These are phyloP conservation scores for Persicaria maculosa DNA, from an alignment of 148 eudicot genomes.

Conservation along the genomic window DNA sequence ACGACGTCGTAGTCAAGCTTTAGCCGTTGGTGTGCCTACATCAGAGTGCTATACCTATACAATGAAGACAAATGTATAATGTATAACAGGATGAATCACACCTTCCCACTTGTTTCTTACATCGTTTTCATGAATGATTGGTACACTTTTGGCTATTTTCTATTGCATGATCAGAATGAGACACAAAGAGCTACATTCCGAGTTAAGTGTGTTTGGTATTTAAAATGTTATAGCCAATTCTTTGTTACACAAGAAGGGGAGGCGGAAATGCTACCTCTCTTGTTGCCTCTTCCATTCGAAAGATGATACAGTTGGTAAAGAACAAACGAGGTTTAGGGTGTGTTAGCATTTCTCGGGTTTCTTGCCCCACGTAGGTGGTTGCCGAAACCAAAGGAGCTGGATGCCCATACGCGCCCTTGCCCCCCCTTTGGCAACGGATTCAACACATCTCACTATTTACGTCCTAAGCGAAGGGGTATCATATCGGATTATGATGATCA, in stretches of 20 bases:
- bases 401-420: too few relatives aligned
- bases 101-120: conserved; percentile 8
- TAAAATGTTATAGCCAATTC: not conserved
- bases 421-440: too few relatives aligned
- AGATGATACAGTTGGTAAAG: too few relatives aligned
- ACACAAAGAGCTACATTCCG: not conserved
- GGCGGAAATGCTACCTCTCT: too few relatives aligned
- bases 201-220: not conserved
- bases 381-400: too few relatives aligned
- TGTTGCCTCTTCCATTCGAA: too few relatives aligned
- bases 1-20: conserved; percentile 10
- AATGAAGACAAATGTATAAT: not conserved
- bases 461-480: too few relatives aligned
- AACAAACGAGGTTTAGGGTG: too few relatives aligned
- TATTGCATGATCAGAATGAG: not conserved
- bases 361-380: too few relatives aligned
- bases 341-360: too few relatives aligned
- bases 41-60: not conserved
- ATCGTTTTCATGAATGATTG: conserved; percentile 4
- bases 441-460: too few relatives aligned
- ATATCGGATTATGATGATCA: not conserved
- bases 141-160: not conserved
- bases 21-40: conserved; percentile 1
- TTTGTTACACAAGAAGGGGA: too few relatives aligned
- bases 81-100: not conserved